Base-by-base conservation (phyloP, 345 rosid species). In the Physaria fendleri region DNA sequence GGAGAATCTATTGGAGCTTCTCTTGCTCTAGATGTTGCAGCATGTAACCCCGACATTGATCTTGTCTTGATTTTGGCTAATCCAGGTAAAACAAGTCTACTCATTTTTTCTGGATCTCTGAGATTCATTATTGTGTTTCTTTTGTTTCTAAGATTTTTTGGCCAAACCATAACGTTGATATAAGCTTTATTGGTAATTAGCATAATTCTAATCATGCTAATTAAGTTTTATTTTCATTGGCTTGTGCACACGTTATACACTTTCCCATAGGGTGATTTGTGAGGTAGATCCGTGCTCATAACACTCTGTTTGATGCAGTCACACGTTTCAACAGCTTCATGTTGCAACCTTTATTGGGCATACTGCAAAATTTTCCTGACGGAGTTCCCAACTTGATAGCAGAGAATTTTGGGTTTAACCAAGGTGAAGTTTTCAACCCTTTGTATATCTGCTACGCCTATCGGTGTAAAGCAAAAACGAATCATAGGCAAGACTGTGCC, bases 11-110 rank as follows among this genome's bases (percentile, higher is more conserved):
- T 57, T 58, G 75, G 75, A 64, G 71, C 75, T 8, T 64, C 12
- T 52, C 66, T 82, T 57, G 87, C 89, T 22, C 49, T 85, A 12
- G 80, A 77, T 20, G 82, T 83, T 67, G 87, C 89, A 14, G 85
- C 83, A 0, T 64, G 67, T 33, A 81, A 79, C 64, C 81, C 89
- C 4, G 73, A 83, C 37, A 53, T 79, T 3, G 87, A 83, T 71
- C 72, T 82, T 55, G 72, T 69, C 21, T 69, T 85, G 29, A 63
- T 85, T 43, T 47, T 85, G 43, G 79, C 85, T 51, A 85, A 85
- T 76, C 85, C 94, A 58, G 89, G 87, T 85, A 42, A 4, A 61
- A 35, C 0, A n/a, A 13, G 8, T 10, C n/a, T n/a, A 35, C 25
- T 55, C 4, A 25, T 25, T 33, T 51, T 52, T 12, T 14, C 23